phyloP scores from a whole-genome alignment of 805 yeast species.

The Wickerhamiella alocasiicola region DNA sequence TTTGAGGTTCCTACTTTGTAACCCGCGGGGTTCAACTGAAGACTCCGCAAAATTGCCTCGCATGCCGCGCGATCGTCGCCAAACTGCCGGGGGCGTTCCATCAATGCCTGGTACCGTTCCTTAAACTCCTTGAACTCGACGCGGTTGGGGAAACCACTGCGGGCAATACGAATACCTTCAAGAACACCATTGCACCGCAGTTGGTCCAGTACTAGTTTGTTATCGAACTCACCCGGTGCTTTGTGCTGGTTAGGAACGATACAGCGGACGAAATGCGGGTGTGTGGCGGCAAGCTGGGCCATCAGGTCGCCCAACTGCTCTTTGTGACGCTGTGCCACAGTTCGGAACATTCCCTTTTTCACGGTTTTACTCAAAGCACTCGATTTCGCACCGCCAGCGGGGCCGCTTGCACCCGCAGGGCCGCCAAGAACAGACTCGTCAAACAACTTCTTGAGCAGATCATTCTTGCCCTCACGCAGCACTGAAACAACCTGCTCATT shows the following conservation, averaged over 20 bases:
- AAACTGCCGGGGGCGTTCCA: conserved; percentile 24
- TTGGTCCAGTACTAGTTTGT: conserved; percentile 69
- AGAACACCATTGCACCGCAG: conserved; percentile 93
- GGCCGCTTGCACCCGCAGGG: conserved; percentile 6
- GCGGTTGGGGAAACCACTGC: conserved; percentile 95
- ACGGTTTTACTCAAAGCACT: conserved; percentile 20
- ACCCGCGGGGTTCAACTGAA: conserved; percentile 45
- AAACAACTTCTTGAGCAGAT: conserved; percentile 47
- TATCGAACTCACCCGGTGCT: conserved; percentile 58
- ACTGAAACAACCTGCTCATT: conserved; percentile 59
- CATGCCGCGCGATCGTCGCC: conserved; percentile 52
- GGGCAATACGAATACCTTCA: conserved; percentile 93
- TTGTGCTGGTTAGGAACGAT: conserved; percentile 79
- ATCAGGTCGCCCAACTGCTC: conserved; percentile 66
- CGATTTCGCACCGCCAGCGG: conserved; percentile 21
- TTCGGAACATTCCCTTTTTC: conserved; percentile 40
- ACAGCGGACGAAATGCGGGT: conserved; percentile 95
- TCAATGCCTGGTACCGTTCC: conserved; percentile 59
- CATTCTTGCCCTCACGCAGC: conserved; percentile 44
- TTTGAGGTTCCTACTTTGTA: conserved; percentile 62
- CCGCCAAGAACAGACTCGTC: conserved; percentile 14
- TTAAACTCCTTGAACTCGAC: conserved; percentile 72
- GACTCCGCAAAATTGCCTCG: conserved; percentile 50
- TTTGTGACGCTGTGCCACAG: conserved; percentile 81
- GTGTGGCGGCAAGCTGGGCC: conserved; percentile 62